phyloP scores from a whole-genome alignment of 1,139 yeast species.

The Geotrichum aggregatum region DNA sequence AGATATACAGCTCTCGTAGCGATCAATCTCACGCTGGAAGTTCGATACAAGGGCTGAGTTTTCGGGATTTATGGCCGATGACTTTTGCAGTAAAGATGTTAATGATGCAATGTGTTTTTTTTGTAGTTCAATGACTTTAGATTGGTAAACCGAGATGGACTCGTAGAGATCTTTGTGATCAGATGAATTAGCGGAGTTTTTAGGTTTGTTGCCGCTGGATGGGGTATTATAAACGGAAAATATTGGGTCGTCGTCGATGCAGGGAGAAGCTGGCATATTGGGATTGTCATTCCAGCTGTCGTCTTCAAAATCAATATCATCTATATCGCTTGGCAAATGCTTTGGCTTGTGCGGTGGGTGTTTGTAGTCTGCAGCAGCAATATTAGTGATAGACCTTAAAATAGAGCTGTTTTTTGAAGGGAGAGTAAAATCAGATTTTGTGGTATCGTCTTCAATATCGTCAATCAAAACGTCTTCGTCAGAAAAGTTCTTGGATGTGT shows the following conservation, averaged over 20 bases:
- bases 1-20: constrained; percentile 1
- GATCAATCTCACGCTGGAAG: not conserved
- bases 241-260: not conserved
- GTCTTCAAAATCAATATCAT: constrained; percentile 3
- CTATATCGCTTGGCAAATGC: not conserved
- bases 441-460: constrained; percentile 1
- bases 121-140: constrained; percentile 16
- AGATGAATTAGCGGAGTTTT: not conserved
- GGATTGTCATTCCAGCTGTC: not conserved
- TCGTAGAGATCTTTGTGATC: not conserved
- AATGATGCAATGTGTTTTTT: constrained; percentile 9
- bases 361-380: not conserved
- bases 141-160: constrained; percentile 7
- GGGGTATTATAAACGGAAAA: not conserved
- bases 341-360: not conserved
- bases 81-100: not conserved
- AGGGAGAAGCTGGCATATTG: not conserved
- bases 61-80: not conserved
- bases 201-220: not conserved
- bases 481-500: not conserved
- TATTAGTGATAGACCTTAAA: constrained; percentile 17
- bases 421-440: not conserved
- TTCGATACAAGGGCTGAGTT: not conserved
- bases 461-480: constrained; percentile 5
- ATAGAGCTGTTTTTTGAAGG: not conserved